Conservation (phyloP, 257 asterid genomes). For the Eucommia ulmoides region DNA sequence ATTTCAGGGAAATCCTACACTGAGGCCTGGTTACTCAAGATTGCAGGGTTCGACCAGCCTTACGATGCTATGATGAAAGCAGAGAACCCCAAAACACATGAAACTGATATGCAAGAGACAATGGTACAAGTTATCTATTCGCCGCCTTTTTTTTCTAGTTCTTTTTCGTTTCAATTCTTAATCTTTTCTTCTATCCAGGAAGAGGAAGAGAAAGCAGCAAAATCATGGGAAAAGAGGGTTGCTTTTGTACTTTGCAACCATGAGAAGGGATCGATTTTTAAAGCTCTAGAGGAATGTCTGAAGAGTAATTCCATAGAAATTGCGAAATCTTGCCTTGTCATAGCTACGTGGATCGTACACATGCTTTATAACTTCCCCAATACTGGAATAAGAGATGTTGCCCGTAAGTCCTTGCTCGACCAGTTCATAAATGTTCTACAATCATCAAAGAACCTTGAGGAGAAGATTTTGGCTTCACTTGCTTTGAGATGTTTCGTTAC, state of each 20-base stretch:
- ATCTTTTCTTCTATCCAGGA: constrained; percentile 22
- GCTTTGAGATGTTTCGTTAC: constrained; percentile 52
- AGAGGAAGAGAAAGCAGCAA: constrained; percentile 54
- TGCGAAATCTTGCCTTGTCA: constrained; percentile 50
- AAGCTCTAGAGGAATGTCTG: constrained; percentile 61
- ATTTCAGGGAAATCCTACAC: constrained; percentile 34
- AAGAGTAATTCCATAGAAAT: constrained; percentile 58
- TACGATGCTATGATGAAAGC: constrained; percentile 24
- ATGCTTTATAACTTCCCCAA: constrained; percentile 61
- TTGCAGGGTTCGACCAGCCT: constrained; percentile 51
- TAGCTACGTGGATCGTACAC: constrained; percentile 66
- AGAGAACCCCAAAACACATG: constrained; percentile 21
- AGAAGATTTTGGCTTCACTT: constrained; percentile 59
- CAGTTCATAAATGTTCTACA: constrained; percentile 57
- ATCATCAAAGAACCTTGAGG: constrained; percentile 70
- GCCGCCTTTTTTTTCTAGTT: background rate
- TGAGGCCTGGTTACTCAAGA: constrained; percentile 55
- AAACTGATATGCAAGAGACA: constrained; percentile 22
- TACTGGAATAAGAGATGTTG: constrained; percentile 49
- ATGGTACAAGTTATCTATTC: constrained; percentile 24
- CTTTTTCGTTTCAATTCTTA: background rate
- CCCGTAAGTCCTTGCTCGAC: constrained; percentile 57
- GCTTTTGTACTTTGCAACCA: constrained; percentile 64
- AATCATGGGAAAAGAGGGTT: constrained; percentile 55
- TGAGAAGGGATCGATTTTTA: constrained; percentile 57